Conservation (phyloP, 2,329 filamentous ascomycete genomes). For the Ophiostoma quercus region DNA sequence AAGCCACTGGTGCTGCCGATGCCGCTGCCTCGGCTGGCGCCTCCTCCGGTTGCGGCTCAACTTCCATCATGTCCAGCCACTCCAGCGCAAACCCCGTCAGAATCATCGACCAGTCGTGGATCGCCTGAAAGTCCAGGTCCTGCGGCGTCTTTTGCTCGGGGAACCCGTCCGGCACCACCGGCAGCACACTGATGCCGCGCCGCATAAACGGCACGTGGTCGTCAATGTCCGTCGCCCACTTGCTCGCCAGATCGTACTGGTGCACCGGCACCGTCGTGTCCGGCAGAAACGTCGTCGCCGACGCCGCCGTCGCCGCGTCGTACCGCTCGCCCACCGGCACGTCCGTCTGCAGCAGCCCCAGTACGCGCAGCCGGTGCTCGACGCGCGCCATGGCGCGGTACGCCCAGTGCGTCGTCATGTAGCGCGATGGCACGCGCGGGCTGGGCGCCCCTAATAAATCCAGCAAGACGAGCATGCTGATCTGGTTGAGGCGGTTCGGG, state of each 20-base stretch:
- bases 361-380: constrained; percentile 57
- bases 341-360: constrained; percentile 45
- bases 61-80: constrained; percentile 65
- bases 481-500: constrained; percentile 63
- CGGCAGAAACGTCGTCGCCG: constrained; percentile 17
- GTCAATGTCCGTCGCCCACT: constrained; percentile 55
- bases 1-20: neutral
- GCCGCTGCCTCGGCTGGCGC: neutral
- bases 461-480: constrained; percentile 75
- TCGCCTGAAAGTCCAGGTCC: constrained; percentile 64
- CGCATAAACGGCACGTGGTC: constrained; percentile 75
- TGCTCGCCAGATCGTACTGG: constrained; percentile 27
- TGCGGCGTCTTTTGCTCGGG: constrained; percentile 66
- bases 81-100: constrained; percentile 69
- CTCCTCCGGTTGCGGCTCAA: constrained; percentile 30
- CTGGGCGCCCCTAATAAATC: constrained; percentile 54
- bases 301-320: constrained; percentile 46
- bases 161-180: constrained; percentile 69
- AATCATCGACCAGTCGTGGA: constrained; percentile 71
- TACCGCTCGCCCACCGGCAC: neutral
- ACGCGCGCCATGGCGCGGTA: constrained; percentile 61
- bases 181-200: constrained; percentile 68
- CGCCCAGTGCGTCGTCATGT: constrained; percentile 75
- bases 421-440: constrained; percentile 67
- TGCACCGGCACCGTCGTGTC: constrained; percentile 33